A percentile compares a stretch with the other conserved stretches of the same genome.
Conservation (phyloP, 2,329 filamentous ascomycete species). For the Sclerotinia glacialis region DNA sequence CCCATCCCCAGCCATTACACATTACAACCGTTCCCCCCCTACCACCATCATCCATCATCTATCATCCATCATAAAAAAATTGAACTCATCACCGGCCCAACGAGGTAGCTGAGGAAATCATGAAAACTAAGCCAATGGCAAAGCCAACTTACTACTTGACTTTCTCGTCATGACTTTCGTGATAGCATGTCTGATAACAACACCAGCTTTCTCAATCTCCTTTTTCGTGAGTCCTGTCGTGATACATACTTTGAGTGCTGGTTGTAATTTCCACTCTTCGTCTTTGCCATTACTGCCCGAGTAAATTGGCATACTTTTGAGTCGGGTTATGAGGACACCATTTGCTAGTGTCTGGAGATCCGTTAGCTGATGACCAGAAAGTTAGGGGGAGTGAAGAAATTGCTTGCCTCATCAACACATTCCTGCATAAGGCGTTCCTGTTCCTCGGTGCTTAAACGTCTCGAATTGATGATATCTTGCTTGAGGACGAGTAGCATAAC, state of each 20-base stretch:
- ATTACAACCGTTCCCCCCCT: neutral
- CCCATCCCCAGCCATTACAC: neutral
- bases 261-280: constrained; percentile 65
- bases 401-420: constrained; percentile 86
- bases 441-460: constrained; percentile 67
- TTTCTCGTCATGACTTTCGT: constrained; percentile 81
- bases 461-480: constrained; percentile 71
- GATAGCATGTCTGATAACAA: constrained; percentile 83
- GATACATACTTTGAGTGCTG: constrained; percentile 87
- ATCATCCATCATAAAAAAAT: constrained; percentile 8
- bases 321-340: constrained; percentile 80
- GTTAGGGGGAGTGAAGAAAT: constrained; percentile 9
- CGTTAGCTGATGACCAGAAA: neutral
- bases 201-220: constrained; percentile 92
- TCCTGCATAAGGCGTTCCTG: constrained; percentile 86
- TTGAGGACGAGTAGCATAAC: constrained; percentile 82
- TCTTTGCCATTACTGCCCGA: constrained; percentile 65
- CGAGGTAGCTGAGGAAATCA: neutral
- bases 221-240: constrained; percentile 87
- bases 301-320: constrained; percentile 73
- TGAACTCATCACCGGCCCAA: neutral
- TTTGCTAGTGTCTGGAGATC: constrained; percentile 70
- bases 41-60: constrained; percentile 1
- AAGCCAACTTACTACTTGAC: constrained; percentile 47
- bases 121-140: constrained; percentile 40